A percentile compares a stretch with the other conserved stretches of the same genome.
Evolutionary conservation across 2,329 filamentous ascomycete species (phyloP).

Genomic region (Hortaea werneckii): DNA sequence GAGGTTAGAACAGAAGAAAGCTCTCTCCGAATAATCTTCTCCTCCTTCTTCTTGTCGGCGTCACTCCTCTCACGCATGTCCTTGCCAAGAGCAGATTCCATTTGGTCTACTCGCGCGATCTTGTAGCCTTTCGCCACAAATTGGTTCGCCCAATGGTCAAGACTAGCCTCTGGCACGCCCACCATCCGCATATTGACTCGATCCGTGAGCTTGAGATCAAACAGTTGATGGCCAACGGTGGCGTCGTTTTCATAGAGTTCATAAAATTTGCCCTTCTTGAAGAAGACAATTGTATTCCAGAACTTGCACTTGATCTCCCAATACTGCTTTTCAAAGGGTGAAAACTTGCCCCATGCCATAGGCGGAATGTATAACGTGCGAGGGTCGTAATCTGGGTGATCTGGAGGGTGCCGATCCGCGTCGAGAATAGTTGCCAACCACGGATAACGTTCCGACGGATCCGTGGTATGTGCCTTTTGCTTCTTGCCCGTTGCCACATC

Average conservation of each 20-base stretch:
- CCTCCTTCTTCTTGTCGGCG: conserved; percentile 52
- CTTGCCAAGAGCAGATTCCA: conserved; percentile 89
- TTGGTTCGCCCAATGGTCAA: conserved; percentile 97
- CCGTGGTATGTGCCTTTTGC: conserved; percentile 64
- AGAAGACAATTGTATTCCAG: conserved; percentile 96
- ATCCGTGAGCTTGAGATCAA: conserved; percentile 95
- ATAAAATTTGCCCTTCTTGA: conserved; percentile 99
- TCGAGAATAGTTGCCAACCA: conserved; percentile 85
- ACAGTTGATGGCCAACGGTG: conserved; percentile 88
- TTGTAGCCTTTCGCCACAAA: conserved; percentile 98
- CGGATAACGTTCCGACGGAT: conserved; percentile 75
- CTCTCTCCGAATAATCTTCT: conserved; percentile 89
- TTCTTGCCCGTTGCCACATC: conserved; percentile 29
- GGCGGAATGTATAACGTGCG: conserved; percentile 85
- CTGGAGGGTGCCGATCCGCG: conserved; percentile 67
- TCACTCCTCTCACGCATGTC: conserved; percentile 92
- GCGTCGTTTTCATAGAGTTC: conserved; percentile 97
- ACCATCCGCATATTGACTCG: conserved; percentile 99
- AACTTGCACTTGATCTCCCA: conserved; percentile 99
- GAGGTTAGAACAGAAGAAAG: conserved; percentile 82
- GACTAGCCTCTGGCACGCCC: conserved; percentile 85
- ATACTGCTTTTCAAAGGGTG: conserved; percentile 93
- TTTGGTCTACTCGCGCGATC: conserved; percentile 91
- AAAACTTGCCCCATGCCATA: conserved; percentile 69
- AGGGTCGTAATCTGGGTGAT: conserved; percentile 82